Conservation (phyloP, 805 yeast species). For the Starmerella apicola region DNA sequence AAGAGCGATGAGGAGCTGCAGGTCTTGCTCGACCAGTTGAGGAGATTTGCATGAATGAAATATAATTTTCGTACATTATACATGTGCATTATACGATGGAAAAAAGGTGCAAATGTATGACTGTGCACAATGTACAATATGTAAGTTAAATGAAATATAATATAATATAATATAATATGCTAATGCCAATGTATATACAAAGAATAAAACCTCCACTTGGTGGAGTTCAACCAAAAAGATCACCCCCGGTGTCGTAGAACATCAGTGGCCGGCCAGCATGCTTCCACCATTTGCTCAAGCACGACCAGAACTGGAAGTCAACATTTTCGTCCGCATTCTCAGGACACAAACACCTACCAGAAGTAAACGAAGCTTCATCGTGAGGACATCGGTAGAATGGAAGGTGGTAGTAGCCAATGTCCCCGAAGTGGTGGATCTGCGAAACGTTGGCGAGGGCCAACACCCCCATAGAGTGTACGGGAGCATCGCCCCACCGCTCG, state of each 20-base stretch:
- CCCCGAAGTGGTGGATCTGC: slow-evolving; percentile 67
- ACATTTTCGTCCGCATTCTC: slow-evolving; percentile 24
- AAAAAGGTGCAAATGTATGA: no score
- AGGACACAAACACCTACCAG: slow-evolving; percentile 30
- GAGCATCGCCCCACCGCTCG: slow-evolving; percentile 96
- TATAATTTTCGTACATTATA: not conserved
- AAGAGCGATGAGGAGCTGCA: slow-evolving; percentile 80
- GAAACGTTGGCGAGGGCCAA: slow-evolving; percentile 43
- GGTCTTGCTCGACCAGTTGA: slow-evolving; percentile 73
- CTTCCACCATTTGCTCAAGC: slow-evolving; percentile 30
- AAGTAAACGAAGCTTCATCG: slow-evolving; percentile 25
- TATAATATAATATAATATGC: not conserved
- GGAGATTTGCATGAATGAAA: slow-evolving; percentile 25
- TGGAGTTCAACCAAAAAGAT: not conserved
- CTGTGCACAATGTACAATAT: no score
- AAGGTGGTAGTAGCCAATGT: slow-evolving; percentile 64
- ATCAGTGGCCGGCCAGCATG: slow-evolving; percentile 26
- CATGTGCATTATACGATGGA: no score
- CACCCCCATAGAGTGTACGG: slow-evolving; percentile 67
- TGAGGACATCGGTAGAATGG: slow-evolving; percentile 43
- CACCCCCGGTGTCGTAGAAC: slow-evolving; percentile 18
- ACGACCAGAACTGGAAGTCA: slow-evolving; percentile 27
- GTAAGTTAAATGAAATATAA: not conserved
- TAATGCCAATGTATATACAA: not conserved
- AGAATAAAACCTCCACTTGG: not conserved